A percentile compares a stretch with the other conserved stretches of the same genome.
These are phyloP conservation scores for Talaromyces islandicus DNA, from an alignment of 2,329 filamentous ascomycete species.

Conservation along the genomic window DNA sequence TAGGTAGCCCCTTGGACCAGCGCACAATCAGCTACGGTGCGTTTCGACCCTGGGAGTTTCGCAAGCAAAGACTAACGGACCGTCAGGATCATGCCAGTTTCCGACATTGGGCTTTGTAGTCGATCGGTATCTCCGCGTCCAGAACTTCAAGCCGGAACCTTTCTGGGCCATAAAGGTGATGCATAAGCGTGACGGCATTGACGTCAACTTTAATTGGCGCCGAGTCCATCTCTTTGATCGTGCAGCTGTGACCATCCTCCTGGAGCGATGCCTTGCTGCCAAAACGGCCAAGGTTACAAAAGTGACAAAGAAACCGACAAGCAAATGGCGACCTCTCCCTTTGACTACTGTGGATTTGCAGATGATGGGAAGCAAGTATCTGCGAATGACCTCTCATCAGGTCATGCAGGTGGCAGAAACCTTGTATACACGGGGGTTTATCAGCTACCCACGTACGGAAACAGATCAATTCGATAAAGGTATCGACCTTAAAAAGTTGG, in stretches of 20 bases:
- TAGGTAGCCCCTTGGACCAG: slow-evolving; percentile 62
- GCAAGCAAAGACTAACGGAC: slow-evolving; percentile 8
- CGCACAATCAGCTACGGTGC: slow-evolving; percentile 75
- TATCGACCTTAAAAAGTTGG: slow-evolving; percentile 73
- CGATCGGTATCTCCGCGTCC: slow-evolving; percentile 87
- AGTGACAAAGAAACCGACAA: slow-evolving; percentile 84
- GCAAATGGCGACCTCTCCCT: slow-evolving; percentile 88
- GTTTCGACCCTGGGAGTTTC: slow-evolving; percentile 12
- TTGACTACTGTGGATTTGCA: slow-evolving; percentile 94
- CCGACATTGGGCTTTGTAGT: slow-evolving; percentile 96
- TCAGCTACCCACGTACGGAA: slow-evolving; percentile 95
- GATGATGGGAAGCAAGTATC: slow-evolving; percentile 83
- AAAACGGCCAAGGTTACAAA: slow-evolving; percentile 74
- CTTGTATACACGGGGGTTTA: slow-evolving; percentile 90
- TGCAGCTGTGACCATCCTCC: slow-evolving; percentile 70
- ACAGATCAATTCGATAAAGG: slow-evolving; percentile 91
- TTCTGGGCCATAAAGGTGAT: slow-evolving; percentile 91
- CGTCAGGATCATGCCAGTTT: slow-evolving; percentile 81
- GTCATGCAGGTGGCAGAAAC: slow-evolving; percentile 84
- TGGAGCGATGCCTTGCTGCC: slow-evolving; percentile 74
- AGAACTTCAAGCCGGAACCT: slow-evolving; percentile 83
- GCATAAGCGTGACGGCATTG: slow-evolving; percentile 69
- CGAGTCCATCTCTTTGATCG: slow-evolving; percentile 83
- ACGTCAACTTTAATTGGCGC: slow-evolving; percentile 78
- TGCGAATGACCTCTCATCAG: slow-evolving; percentile 83